Conservation (phyloP, 192 early-diverging fungal species). For the Backusella westeae region DNA sequence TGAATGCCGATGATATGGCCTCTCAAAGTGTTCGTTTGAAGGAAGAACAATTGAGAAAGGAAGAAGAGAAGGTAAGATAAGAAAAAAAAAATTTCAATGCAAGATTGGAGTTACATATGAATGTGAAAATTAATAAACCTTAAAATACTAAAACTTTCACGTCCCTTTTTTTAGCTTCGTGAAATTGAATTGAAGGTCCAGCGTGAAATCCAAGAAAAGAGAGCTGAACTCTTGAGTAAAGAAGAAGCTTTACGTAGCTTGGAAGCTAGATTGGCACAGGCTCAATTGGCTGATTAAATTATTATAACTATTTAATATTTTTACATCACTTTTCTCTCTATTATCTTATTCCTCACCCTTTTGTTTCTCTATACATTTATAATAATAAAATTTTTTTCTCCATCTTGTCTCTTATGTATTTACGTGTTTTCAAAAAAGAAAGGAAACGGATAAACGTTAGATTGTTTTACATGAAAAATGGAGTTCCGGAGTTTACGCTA, state of each 20-base stretch:
- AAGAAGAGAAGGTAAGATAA: constrained; percentile 50
- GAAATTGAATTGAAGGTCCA: constrained; percentile 57
- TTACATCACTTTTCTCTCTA: background rate
- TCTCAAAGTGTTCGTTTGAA: constrained; percentile 43
- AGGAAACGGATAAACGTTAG: background rate
- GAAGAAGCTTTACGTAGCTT: constrained; percentile 53
- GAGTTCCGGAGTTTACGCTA: background rate
- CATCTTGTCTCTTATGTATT: background rate
- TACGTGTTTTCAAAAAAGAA: background rate
- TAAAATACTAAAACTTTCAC: background rate
- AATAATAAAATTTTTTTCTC: background rate
- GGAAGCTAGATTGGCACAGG: constrained; percentile 45
- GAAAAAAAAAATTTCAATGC: background rate
- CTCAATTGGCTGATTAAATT: constrained; percentile 31
- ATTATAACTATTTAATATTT: background rate
- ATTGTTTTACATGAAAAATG: background rate
- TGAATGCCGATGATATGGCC: constrained; percentile 38
- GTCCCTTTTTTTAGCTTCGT: constrained; percentile 32
- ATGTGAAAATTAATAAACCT: background rate
- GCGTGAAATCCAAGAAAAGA: constrained; percentile 56
- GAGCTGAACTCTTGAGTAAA: constrained; percentile 55
- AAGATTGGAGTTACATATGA: background rate
- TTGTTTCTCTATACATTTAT: background rate
- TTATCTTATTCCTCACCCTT: background rate
- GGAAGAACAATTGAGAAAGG: constrained; percentile 54